phyloP scores from a whole-genome alignment of 2,329 filamentous ascomycete genomes.

The Penicillium oxalicum region DNA sequence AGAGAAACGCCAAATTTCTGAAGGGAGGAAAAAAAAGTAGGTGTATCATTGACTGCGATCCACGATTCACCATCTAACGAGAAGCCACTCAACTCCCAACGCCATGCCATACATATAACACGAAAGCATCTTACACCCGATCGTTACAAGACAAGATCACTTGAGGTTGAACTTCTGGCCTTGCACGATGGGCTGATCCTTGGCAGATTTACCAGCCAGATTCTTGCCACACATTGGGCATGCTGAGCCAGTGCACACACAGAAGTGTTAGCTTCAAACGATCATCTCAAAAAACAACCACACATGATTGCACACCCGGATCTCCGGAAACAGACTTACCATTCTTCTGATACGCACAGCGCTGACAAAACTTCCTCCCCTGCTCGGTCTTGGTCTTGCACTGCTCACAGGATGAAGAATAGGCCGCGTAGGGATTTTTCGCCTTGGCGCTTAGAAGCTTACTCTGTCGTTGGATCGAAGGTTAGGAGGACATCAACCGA shows the following conservation, averaged over 20 bases:
- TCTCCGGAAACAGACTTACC: constrained; percentile 35
- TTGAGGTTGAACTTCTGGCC: constrained; percentile 60
- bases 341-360: constrained; percentile 58
- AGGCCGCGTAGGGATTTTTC: constrained; percentile 61
- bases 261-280: background rate
- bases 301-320: no score
- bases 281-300: no score
- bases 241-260: constrained; percentile 32
- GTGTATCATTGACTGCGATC: no score
- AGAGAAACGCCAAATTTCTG: no score
- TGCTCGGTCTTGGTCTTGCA: constrained; percentile 61
- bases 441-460: constrained; percentile 60
- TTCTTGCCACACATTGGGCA: constrained; percentile 60
- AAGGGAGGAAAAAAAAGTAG: no score
- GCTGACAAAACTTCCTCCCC: constrained; percentile 56
- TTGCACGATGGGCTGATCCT: constrained; percentile 49
- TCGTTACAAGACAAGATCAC: constrained; percentile 29
- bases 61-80: no score
- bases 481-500: no score
- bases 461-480: constrained; percentile 39
- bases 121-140: background rate
- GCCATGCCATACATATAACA: constrained; percentile 10
- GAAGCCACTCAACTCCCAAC: constrained; percentile 4
- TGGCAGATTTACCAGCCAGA: constrained; percentile 41
- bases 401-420: constrained; percentile 54